Evolutionary conservation across 768 basidiomycete genomes (phyloP).

Genomic region (Pleurotus tuoliensis): DNA sequence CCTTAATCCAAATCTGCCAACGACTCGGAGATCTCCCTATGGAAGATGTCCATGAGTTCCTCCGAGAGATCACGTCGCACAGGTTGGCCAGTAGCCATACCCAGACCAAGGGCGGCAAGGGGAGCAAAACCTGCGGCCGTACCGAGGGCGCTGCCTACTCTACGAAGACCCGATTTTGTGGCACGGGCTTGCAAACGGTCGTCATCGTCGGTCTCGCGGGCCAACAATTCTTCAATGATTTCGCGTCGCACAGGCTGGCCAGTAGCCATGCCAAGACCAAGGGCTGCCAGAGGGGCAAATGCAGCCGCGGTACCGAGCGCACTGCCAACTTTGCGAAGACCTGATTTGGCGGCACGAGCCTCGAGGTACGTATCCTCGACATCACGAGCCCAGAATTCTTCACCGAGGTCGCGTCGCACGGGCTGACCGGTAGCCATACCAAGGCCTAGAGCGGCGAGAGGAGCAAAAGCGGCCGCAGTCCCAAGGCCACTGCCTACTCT

Average conservation of each 20-base stretch:
- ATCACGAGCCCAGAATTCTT: not conserved
- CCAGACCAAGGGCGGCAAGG: not conserved
- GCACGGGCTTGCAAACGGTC: not conserved
- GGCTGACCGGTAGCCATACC: not conserved
- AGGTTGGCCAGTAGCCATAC: not conserved
- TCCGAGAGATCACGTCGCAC: slow-evolving; percentile 2
- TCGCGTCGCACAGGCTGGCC: slow-evolving; percentile 6
- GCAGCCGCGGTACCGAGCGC: not conserved
- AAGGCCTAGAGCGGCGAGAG: not conserved
- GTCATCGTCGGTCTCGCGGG: not conserved
- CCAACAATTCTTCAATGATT: not conserved
- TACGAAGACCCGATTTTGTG: not conserved
- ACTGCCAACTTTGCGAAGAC: too few relatives aligned
- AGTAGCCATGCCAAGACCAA: not conserved
- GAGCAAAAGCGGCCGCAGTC: not conserved
- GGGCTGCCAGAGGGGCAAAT: not conserved
- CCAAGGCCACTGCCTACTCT: not conserved
- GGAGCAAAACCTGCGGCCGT: not conserved
- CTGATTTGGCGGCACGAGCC: not conserved
- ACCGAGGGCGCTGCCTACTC: not conserved
- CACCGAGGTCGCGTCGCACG: not conserved
- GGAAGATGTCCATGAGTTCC: slow-evolving; percentile 8
- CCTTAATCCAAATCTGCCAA: slow-evolving; percentile 3
- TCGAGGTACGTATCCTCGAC: not conserved
- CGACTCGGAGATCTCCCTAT: slow-evolving; percentile 4